A percentile compares a stretch with the other conserved stretches of the same genome.
Evolutionary conservation across 2,329 filamentous ascomycete genomes (phyloP).

Genomic region (Penicillium brevicompactum): DNA sequence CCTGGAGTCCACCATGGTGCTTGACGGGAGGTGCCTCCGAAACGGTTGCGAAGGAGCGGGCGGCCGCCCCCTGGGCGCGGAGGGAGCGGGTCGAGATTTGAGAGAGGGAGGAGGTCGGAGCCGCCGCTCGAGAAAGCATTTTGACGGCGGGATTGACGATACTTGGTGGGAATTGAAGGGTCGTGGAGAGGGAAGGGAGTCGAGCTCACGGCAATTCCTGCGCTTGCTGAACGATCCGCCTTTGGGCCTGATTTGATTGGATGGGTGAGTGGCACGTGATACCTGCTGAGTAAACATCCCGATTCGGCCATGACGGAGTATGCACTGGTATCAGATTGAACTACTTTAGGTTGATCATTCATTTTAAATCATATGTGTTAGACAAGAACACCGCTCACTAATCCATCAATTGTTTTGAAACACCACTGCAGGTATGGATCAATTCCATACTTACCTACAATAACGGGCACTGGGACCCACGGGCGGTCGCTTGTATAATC

Average conservation of each 20-base stretch:
- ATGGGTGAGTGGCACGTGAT: constrained; percentile 29
- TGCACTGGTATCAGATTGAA: background rate
- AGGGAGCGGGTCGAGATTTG: constrained; percentile 45
- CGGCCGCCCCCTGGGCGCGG: constrained; percentile 41
- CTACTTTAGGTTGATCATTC: background rate
- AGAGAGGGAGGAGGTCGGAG: constrained; percentile 45
- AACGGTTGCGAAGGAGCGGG: constrained; percentile 77
- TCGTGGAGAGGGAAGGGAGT: constrained; percentile 28
- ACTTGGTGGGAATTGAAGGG: constrained; percentile 29
- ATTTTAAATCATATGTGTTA: too few species aligned
- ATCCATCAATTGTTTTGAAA: too few species aligned
- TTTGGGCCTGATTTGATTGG: constrained; percentile 43
- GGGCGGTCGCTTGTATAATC: background rate
- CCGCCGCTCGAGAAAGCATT: constrained; percentile 51
- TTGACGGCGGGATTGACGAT: constrained; percentile 37
- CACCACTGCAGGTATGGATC: too few species aligned
- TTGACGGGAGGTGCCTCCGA: constrained; percentile 65
- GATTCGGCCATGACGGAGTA: constrained; percentile 14
- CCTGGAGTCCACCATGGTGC: constrained; percentile 82
- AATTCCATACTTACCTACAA: background rate
- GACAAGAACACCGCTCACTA: too few species aligned
- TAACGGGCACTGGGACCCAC: background rate
- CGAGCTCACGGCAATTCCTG: constrained; percentile 39
- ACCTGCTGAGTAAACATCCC: constrained; percentile 20
- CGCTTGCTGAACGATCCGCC: constrained; percentile 43